Percentiles rank a stretch among this genome's conserved stretches.
Conservation (phyloP, 2,329 filamentous ascomycete genomes). For the Trichoderma endophyticum region DNA sequence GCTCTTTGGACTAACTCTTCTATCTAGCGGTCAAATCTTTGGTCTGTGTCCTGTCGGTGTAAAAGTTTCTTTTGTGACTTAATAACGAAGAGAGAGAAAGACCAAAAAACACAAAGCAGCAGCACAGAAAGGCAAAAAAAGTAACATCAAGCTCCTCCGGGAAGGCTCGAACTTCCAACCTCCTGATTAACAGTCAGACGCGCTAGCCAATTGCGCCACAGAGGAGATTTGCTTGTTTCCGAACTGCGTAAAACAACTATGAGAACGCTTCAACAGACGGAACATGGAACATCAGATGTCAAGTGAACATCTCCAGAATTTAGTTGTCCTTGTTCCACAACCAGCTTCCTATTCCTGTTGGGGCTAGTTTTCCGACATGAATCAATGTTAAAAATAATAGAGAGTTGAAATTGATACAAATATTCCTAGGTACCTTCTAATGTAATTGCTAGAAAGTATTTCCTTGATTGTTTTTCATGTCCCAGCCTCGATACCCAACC, state of each 20-base stretch:
- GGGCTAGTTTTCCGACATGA: not conserved
- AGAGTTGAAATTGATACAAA: not conserved
- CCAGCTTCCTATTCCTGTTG: not conserved
- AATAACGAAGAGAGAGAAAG: not conserved
- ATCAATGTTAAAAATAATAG: not conserved
- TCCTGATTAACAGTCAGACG: slow-evolving; percentile 53
- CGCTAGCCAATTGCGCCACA: slow-evolving; percentile 56
- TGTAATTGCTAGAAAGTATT: not conserved
- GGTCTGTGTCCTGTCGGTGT: no score
- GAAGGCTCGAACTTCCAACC: slow-evolving; percentile 23
- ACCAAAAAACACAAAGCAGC: not conserved
- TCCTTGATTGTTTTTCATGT: not conserved
- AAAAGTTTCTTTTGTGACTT: not conserved
- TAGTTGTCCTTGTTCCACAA: not conserved
- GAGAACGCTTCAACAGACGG: not conserved
- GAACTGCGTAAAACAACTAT: not conserved
- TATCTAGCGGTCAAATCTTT: no score
- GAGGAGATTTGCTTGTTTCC: slow-evolving; percentile 21
- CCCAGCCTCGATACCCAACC: not conserved
- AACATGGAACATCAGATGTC: not conserved
- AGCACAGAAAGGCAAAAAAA: not conserved
- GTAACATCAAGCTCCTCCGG: slow-evolving; percentile 12
- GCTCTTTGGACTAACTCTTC: not conserved
- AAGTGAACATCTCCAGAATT: not conserved
- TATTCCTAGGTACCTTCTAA: not conserved